Percentiles rank a stretch among this genome's conserved stretches.
phyloP scores from a whole-genome alignment of 1,139 yeast species.

The Suhomyces atakaporum region DNA sequence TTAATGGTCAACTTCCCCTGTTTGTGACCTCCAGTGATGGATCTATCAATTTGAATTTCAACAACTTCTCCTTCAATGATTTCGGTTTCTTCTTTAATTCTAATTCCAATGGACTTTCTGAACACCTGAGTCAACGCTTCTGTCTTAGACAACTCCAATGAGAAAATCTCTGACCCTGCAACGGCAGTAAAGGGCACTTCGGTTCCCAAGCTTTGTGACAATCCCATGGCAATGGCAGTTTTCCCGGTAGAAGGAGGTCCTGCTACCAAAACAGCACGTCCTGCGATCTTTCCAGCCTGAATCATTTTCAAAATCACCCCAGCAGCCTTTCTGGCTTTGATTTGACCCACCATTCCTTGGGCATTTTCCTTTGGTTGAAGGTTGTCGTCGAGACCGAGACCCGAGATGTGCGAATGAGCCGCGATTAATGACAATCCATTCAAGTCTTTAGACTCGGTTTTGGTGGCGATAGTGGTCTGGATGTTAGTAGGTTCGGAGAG shows the following conservation, averaged over 20 bases:
- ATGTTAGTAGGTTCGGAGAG: conserved; percentile 13
- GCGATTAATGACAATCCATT: conserved; percentile 76
- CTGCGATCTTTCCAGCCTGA: conserved; percentile 92
- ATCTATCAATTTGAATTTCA: conserved; percentile 95
- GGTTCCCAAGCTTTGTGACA: conserved; percentile 81
- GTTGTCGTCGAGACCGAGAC: conserved; percentile 90
- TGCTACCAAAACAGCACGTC: conserved; percentile 91
- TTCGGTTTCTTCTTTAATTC: conserved; percentile 95
- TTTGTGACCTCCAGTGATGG: conserved; percentile 95
- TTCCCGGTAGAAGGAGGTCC: conserved; percentile 99
- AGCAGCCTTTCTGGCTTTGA: conserved; percentile 92
- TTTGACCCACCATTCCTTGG: conserved; percentile 98
- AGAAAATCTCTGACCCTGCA: conserved; percentile 91
- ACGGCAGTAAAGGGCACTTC: conserved; percentile 96
- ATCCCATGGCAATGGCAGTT: conserved; percentile 98
- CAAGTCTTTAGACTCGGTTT: conserved; percentile 44
- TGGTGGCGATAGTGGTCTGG: conserved; percentile 35
- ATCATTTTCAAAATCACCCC: conserved; percentile 93
- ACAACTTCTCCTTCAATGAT: conserved; percentile 98
- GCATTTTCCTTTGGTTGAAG: conserved; percentile 76
- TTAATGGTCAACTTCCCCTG: conserved; percentile 97
- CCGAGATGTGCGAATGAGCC: conserved; percentile 95
- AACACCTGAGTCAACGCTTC: conserved; percentile 96
- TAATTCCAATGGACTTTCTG: conserved; percentile 92
- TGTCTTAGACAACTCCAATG: conserved; percentile 89